Conservation (phyloP, 257 asterid genomes). For the Solanum habrochaites region DNA sequence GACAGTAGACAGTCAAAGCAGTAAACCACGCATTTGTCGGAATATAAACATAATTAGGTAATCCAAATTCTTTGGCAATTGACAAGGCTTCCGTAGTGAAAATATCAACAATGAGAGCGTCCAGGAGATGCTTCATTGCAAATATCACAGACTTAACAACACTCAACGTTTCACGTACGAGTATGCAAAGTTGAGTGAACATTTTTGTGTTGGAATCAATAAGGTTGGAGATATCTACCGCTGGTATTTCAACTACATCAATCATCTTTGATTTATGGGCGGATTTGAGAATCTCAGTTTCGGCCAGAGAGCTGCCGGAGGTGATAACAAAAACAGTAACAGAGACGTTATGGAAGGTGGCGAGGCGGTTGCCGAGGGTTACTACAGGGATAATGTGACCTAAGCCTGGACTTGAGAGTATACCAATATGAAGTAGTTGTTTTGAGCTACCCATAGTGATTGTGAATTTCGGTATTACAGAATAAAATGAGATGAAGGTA, state of each 20-base stretch:
- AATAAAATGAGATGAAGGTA: neutral
- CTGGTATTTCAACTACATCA: conserved; percentile 25
- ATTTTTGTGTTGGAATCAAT: neutral
- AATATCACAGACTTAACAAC: conserved; percentile 28
- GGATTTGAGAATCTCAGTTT: conserved; percentile 14
- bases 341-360: conserved; percentile 23
- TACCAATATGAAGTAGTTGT: conserved; percentile 18
- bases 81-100: conserved; percentile 36
- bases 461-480: neutral
- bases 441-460: neutral
- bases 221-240: neutral
- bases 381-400: conserved; percentile 60
- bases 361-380: conserved; percentile 45
- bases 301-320: conserved; percentile 18
- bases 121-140: conserved; percentile 29
- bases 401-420: conserved; percentile 59
- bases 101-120: conserved; percentile 40
- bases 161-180: conserved; percentile 35
- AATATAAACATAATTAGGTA: conserved; percentile 39
- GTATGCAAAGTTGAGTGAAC: neutral
- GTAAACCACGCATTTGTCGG: conserved; percentile 43
- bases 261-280: conserved; percentile 1
- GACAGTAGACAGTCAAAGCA: conserved; percentile 30
- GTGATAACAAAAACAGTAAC: conserved; percentile 27
- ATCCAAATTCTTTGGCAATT: conserved; percentile 31